These are phyloP conservation scores for Mycotypha africana DNA, from an alignment of 371 early-diverging fungal species.

Conservation along the genomic window DNA sequence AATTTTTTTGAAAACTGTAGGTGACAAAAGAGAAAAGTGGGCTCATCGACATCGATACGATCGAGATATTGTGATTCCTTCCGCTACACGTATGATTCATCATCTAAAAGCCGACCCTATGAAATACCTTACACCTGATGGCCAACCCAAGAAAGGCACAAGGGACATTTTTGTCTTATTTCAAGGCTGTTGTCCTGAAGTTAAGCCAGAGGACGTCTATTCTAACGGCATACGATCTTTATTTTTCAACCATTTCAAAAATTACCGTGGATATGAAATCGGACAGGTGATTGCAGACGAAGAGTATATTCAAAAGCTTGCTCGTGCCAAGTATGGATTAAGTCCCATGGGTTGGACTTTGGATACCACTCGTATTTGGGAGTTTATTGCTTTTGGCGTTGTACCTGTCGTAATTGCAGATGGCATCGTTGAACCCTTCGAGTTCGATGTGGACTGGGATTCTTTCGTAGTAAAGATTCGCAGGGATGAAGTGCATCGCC, in stretches of 20 bases:
- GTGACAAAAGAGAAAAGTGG: conserved; percentile 40
- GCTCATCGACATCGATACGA: conserved; percentile 39
- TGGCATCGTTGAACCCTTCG: conserved; percentile 52
- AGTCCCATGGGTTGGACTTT: conserved; percentile 55
- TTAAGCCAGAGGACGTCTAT: conserved; percentile 35
- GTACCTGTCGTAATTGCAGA: conserved; percentile 55
- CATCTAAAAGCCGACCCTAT: conserved; percentile 26
- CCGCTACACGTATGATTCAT: conserved; percentile 42
- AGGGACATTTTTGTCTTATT: conserved; percentile 46
- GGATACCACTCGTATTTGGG: conserved; percentile 53
- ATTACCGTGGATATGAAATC: conserved; percentile 45
- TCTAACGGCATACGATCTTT: conserved; percentile 51
- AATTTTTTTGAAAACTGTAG: conserved; percentile 46
- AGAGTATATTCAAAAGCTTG: conserved; percentile 36
- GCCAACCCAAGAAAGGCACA: conserved; percentile 29
- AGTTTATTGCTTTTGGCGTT: conserved; percentile 54
- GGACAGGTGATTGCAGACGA: conserved; percentile 27
- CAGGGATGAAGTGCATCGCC: conserved; percentile 44
- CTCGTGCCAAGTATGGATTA: conserved; percentile 45
- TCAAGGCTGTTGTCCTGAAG: conserved; percentile 41
- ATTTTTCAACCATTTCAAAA: conserved; percentile 30
- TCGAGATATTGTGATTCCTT: conserved; percentile 52
- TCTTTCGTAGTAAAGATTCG: conserved; percentile 43
- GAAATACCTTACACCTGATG: conserved; percentile 23
- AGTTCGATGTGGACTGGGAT: conserved; percentile 55